Base-by-base conservation (phyloP, 2,329 filamentous ascomycete species). In the Onygena corvina region DNA sequence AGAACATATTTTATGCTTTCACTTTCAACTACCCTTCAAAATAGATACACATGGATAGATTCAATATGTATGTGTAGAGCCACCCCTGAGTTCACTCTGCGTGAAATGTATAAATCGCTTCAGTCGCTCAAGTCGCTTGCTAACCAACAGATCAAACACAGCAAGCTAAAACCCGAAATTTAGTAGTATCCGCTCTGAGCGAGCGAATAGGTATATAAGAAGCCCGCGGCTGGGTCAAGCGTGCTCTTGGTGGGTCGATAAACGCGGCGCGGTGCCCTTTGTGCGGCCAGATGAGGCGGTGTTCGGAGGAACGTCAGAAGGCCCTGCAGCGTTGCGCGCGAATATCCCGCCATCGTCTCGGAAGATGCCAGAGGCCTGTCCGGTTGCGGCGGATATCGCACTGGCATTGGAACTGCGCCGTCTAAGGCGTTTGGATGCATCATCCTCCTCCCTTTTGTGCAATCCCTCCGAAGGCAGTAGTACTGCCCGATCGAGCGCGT, bases 401-500 rank as follows among this genome's bases (percentile, higher is more conserved):
- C 64, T 68, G 14, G 65, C 50, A 25, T 59, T 65, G 3, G 67
- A 69, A 11, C 58, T 48, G 11, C 66, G 63, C 7, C 67, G 63
- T 45, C 63, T 66, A 54, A 69, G 59, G 34, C 72, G 63, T 20
- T 67, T 66, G 18, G 70, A 69, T 0, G 71, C 72, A 51, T 79
- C 74, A 21, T 68, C 68, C 3, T 71, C 70, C 56, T 83, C 81
- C 50, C 76, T 77, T 54, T 76, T 68, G 48, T 82, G 74, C 2
- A 83, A 62, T n/a, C 74, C 72, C 53, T 84, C 81, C 7, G 74
- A 79, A 0, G 82, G 82, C 1, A 86, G 70, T 1, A 86, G 64
- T 48, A 86, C 82, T 25, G 83, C 83, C 45, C 81, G 76, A 57
- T 86, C 83, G 5, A 84, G 65, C 61, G 87, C 65, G 57, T 83